Base-by-base conservation (phyloP, 2,329 filamentous ascomycete genomes). In the Mycogone perniciosa region DNA sequence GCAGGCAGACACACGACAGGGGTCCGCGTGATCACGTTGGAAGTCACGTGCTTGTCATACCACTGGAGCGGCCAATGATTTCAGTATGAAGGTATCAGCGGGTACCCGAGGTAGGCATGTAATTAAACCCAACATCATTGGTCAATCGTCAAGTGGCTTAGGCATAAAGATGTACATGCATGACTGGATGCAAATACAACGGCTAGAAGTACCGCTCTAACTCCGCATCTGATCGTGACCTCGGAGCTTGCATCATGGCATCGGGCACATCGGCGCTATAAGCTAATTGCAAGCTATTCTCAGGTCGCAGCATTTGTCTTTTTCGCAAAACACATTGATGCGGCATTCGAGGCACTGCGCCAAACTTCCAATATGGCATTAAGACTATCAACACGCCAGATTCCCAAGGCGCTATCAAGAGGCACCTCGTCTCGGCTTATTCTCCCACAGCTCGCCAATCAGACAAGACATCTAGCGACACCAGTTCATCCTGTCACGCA, bases 401-500 rank as follows among this genome's bases (percentile, higher is more conserved):
- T 71, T 52, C 60, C 57, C 39, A 60, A 55, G 52, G 56, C 60
- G 43, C 51, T 65, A 20, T 56, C 60, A 43, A 59, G 61, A 43
- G 57, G 52, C 44, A 46, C 57, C 30, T 56, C 61, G n/a, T 59
- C 58, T 53, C 60, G 60, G 31, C 50, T 67, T 52, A 54, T 56
- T 51, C 50, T 65, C 29, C 60, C 64, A 38, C 66, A 65, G 50
- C 56, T 65, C 31, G 57, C 60, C 40, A 57, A 58, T 44, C 62
- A 69, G 48, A 61, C 53, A 50, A 61, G 69, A 54, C 55, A 62
- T 31, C 57, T 73, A 45, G 68, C 70, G 48, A 71, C 69, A 37
- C 60, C 66, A 20, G 82, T 81, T 4, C 86, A 88, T 8, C 88
- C 89, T 6, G 89, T 93, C 26, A 91, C 88, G 0, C 89, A 95